phyloP scores from a whole-genome alignment of 139 green algal species.

The Deuterostichococcus epilithicus region DNA sequence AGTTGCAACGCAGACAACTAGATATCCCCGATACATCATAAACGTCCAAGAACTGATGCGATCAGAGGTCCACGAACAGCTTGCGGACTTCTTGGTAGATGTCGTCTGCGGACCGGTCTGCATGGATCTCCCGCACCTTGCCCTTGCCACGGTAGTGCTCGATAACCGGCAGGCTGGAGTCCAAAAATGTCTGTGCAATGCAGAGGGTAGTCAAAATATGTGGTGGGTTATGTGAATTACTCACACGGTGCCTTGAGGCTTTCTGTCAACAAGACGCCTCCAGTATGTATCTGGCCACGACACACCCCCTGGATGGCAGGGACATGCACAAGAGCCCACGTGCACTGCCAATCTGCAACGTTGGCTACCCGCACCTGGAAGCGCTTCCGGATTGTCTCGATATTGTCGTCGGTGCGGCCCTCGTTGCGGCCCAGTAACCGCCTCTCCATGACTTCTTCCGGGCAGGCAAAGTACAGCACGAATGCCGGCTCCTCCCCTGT shows the following conservation, averaged over 20 bases:
- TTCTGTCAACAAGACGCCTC: not conserved
- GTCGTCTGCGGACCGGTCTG: slow-evolving; percentile 49
- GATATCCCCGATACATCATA: too few species aligned
- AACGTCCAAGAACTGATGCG: not conserved
- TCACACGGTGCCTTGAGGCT: not conserved
- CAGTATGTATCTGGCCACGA: not conserved
- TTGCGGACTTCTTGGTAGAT: slow-evolving; percentile 59
- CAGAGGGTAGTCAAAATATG: not conserved
- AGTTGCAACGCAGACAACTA: too few species aligned
- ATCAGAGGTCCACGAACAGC: slow-evolving; percentile 16
- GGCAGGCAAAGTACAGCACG: slow-evolving; percentile 95
- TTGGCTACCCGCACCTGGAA: slow-evolving; percentile 62
- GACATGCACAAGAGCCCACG: not conserved
- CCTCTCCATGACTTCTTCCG: slow-evolving; percentile 84
- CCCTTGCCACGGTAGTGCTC: slow-evolving; percentile 66
- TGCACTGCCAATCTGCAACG: not conserved
- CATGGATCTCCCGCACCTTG: slow-evolving; percentile 64
- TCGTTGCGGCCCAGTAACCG: slow-evolving; percentile 84
- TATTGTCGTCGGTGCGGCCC: slow-evolving; percentile 93
- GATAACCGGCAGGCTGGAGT: slow-evolving; percentile 79
- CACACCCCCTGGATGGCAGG: not conserved
- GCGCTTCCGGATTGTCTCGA: slow-evolving; percentile 92
- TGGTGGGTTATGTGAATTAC: not conserved
- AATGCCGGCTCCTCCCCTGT: slow-evolving; percentile 70
- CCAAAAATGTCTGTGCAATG: slow-evolving; percentile 60